Evolutionary conservation across 331 rosid species (phyloP).

Genomic region (Malus hybrid): DNA sequence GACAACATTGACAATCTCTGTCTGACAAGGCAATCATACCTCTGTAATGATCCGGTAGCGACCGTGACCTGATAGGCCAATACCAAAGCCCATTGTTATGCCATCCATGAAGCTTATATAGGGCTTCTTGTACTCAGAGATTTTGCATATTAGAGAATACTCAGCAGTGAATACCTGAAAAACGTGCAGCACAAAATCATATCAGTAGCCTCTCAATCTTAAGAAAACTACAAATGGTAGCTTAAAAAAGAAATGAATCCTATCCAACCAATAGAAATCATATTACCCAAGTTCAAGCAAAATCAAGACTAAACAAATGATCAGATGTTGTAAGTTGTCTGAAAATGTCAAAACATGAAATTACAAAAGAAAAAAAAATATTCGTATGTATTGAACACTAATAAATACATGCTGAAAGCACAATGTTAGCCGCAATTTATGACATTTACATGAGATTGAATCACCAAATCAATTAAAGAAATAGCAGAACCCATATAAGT

Average conservation of each 20-base stretch:
- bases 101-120: too few relatives aligned
- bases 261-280: background rate
- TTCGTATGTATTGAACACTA: background rate
- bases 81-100: too few relatives aligned
- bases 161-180: slow-evolving; percentile 82
- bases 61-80: slow-evolving; percentile 25
- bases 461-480: background rate
- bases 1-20: background rate
- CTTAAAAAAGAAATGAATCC: background rate
- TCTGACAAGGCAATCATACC: slow-evolving; percentile 35
- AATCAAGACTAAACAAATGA: background rate
- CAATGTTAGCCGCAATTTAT: background rate
- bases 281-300: background rate
- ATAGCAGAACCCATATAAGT: background rate
- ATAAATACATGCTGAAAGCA: background rate
- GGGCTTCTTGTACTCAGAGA: too few relatives aligned
- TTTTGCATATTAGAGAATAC: too few relatives aligned
- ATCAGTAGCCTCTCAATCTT: slow-evolving; percentile 5
- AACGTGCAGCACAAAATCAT: slow-evolving; percentile 11
- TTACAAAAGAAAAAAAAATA: background rate
- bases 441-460: background rate
- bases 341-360: background rate
- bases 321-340: background rate
- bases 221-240: slow-evolving; percentile 6
- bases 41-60: slow-evolving; percentile 84